These are phyloP conservation scores for Volvox africanus DNA, from an alignment of 139 green algal genomes.

Conservation along the genomic window DNA sequence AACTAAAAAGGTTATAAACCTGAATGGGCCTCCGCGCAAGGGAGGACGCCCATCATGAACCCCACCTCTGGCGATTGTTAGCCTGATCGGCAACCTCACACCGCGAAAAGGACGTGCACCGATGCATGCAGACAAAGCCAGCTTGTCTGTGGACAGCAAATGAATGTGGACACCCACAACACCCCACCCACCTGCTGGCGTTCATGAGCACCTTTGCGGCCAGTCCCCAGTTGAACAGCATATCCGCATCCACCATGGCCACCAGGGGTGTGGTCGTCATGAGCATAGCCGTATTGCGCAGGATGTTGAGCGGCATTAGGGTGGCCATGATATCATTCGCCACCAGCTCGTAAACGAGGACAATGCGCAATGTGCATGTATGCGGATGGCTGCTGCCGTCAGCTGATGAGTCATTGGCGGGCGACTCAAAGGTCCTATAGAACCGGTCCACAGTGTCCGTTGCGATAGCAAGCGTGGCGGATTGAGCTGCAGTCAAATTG, in stretches of 20 bases:
- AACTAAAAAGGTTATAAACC: too few species aligned
- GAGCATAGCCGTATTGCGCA: constrained; percentile 65
- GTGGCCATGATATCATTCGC: constrained; percentile 46
- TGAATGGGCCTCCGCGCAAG: too few species aligned
- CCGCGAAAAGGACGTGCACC: background rate
- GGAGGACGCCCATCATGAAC: too few species aligned
- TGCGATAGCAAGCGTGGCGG: background rate
- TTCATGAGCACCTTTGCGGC: background rate
- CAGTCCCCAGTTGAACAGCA: constrained; percentile 34
- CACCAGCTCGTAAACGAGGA: constrained; percentile 62
- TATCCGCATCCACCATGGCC: constrained; percentile 64
- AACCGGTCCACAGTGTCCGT: background rate
- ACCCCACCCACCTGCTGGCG: background rate
- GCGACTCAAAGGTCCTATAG: background rate
- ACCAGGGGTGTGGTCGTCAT: constrained; percentile 53
- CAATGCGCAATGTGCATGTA: constrained; percentile 36
- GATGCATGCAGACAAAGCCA: background rate
- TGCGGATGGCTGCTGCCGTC: background rate
- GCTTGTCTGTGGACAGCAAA: background rate
- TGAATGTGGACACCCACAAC: background rate
- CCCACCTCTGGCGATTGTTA: background rate
- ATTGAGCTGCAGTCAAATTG: background rate
- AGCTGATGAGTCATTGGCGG: background rate
- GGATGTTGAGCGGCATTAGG: constrained; percentile 66
- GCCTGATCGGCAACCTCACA: background rate